Base-by-base conservation (phyloP, 441 rosid genomes). In the Adansonia madagascariensis region DNA sequence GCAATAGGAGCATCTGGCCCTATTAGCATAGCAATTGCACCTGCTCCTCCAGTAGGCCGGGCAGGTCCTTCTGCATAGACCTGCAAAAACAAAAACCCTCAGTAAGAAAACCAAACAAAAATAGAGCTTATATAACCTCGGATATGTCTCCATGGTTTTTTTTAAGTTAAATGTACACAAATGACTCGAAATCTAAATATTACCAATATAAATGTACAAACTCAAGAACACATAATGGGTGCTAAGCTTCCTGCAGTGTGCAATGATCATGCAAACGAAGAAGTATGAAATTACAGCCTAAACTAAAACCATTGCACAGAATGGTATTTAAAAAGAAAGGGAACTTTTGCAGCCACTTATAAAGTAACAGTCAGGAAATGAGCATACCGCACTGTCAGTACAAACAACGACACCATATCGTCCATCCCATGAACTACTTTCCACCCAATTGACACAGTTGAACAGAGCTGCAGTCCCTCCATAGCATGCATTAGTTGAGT, bases 11-110 rank as follows among this genome's bases (percentile, higher is more conserved):
- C 97, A 84, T 94, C 90, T 0, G 99, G 98, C 74, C 99, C 99
- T 71, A 95, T 82, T 62, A 95, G 82, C 86, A 94, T 87, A 76
- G 94, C 97, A 86, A 95, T 88, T 1, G 99, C 97, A 71, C 95
- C 99, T 6, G 99, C 99, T 84, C 99, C 99, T 75, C 99, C 99
- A 66, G 99, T 95, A 14, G 99, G 99, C 35, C 99, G 88, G 3
- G 99, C 99, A 2, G 99, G 97, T 79, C 99, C 99, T 90, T 95
- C 99, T 8, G 99, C 99, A 83, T 95, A 95, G 64, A 95, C 99
- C 99, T 95, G 93, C 41, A 84, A 74, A 43, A 81, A 80, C 49
- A 82, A 77, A 59, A 75, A 47, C 2, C 15, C 46, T 53, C 59
- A 43, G 11, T 67, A 49, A 81, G 74, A 65, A 65, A 57, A 27